Evolutionary conservation across 208 protist genomes (phyloP).

Genomic region (Baffinella frigidus): DNA sequence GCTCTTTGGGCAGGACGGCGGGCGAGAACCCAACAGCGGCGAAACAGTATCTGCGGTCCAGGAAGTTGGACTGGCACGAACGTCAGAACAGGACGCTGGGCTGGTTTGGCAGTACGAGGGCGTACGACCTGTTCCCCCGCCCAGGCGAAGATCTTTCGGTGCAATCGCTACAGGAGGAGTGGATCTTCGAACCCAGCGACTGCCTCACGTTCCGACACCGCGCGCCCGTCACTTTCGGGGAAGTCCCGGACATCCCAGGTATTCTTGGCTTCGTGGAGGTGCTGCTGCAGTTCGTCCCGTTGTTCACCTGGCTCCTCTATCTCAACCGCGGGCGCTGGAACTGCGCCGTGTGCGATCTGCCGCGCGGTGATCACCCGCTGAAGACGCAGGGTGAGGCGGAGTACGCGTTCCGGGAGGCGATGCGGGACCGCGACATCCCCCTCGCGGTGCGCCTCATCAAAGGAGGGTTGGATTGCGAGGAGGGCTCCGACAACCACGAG

Average conservation of each 20-base stretch:
- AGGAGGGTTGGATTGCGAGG: neutral
- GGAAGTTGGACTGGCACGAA: too few species aligned
- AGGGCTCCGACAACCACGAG: neutral
- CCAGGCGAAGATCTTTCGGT: neutral
- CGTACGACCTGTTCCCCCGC: too few species aligned
- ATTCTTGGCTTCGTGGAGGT: neutral
- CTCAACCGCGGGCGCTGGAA: neutral
- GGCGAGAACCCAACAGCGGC: too few species aligned
- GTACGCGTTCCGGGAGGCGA: neutral
- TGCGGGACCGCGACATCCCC: neutral
- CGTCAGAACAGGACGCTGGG: too few species aligned
- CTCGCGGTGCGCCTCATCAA: neutral
- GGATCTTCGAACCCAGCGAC: neutral
- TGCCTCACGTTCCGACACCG: slow-evolving; percentile 14
- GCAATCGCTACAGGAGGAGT: neutral
- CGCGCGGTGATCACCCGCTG: neutral
- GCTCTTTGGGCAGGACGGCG: too few species aligned
- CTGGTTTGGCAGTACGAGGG: too few species aligned
- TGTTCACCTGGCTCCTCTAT: neutral
- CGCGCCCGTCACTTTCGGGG: neutral
- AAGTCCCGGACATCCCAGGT: neutral
- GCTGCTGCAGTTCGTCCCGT: neutral
- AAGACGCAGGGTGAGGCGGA: neutral
- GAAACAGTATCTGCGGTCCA: too few species aligned
- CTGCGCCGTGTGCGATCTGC: neutral